phyloP scores from a whole-genome alignment of 805 yeast genomes.

The Metschnikowia amazonensis region DNA sequence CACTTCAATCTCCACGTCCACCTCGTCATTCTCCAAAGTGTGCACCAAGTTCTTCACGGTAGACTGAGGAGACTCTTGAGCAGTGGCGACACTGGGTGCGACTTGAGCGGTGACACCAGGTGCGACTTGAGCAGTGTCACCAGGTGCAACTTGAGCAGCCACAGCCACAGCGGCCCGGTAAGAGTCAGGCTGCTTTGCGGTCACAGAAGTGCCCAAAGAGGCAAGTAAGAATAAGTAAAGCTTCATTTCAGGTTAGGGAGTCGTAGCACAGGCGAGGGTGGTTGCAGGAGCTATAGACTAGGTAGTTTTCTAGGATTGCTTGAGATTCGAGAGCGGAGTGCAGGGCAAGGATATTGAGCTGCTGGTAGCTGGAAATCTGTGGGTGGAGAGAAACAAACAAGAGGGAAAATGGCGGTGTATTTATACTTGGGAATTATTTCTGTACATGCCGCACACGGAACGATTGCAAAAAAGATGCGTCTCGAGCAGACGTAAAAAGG shows the following conservation, averaged over 20 bases:
- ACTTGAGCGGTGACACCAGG: background rate
- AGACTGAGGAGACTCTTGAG: background rate
- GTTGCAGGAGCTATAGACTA: conserved; percentile 2
- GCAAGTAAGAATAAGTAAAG: background rate
- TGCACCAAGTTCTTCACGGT: background rate
- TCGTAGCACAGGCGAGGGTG: background rate
- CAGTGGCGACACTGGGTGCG: background rate
- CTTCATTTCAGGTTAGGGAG: background rate
- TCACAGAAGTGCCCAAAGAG: background rate
- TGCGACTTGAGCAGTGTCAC: background rate
- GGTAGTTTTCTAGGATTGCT: background rate
- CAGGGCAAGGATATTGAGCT: background rate
- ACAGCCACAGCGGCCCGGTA: background rate
- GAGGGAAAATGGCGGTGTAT: background rate
- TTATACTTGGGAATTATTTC: background rate
- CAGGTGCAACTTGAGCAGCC: background rate
- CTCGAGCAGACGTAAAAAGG: background rate
- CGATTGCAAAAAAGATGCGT: conserved; percentile 4
- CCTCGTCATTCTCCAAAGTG: background rate
- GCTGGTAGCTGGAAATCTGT: background rate
- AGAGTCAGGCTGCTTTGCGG: background rate
- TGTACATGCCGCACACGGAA: conserved; percentile 3
- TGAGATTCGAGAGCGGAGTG: conserved; percentile 1
- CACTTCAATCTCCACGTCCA: conserved; percentile 2
- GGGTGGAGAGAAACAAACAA: background rate